Base-by-base conservation (phyloP, 2,329 filamentous ascomycete species). In the Graphium sp. region DNA sequence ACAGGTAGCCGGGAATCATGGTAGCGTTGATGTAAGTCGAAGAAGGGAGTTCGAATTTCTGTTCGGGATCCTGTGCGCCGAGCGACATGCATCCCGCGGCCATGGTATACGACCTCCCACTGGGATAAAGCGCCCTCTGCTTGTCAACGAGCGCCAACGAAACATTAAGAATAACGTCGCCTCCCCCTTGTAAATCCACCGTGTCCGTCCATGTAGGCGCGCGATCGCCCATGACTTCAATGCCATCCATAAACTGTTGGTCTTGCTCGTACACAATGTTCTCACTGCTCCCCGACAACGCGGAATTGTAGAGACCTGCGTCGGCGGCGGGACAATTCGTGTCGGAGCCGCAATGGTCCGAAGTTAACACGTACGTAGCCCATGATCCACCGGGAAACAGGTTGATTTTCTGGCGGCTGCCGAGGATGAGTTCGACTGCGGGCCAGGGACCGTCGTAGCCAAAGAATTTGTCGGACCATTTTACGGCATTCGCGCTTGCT, bases 391-490 rank as follows among this genome's bases (percentile, higher is more conserved):
- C 47, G 3, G 47, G 46, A 29, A 41, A 49, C 15, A 51, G 20
- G 10, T 41, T 32, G 31, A 49, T 37, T 14, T 30, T 39, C 14
- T 42, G 37, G 22, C 37, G 30, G 12, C 13, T 29, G 16, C 41
- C 40, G 12, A 45, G 7, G 6, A 32, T 41, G 12, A 46, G 37
- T 17, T 42, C 37, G 13, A 49, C 34, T 6, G 45, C 45, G 7
- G 41, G 40, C 47, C 48, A 51, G 6, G 48, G 49, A 5, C 49
- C 49, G 16, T 52, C 49, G 7, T 47, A 47, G 4, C 48, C 48
- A 31, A 40, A 48, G 2, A 35, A 40, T 12, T 31, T 33, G 9
- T 34, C 35, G 15, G 43, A 46, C n/a, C n/a, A n/a, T n/a, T n/a
- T n/a, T n/a, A n/a, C n/a, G n/a, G n/a, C n/a, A n/a, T n/a, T n/a